phyloP scores from a whole-genome alignment of 2,329 filamentous ascomycete species.

The Microcera coccophila region DNA sequence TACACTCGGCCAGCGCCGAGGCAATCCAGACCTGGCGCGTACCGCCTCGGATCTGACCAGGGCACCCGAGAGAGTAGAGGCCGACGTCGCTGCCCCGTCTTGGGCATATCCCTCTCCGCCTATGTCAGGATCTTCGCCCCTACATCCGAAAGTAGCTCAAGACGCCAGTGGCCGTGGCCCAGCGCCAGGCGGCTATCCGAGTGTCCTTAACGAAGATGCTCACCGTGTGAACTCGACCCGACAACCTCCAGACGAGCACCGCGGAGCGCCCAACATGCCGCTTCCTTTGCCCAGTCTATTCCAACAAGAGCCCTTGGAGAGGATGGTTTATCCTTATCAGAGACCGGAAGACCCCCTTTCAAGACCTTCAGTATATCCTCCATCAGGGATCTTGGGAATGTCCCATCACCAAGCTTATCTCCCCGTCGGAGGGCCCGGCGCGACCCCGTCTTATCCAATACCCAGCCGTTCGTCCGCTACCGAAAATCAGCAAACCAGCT shows the following conservation, averaged over 20 bases:
- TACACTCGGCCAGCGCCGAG: conserved; percentile 57
- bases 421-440: conserved; percentile 16
- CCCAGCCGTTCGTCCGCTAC: conserved; percentile 34
- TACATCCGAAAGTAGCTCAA: conserved; percentile 55
- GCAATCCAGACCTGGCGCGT: conserved; percentile 51
- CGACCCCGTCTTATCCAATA: conserved; percentile 18
- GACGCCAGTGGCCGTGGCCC: conserved; percentile 55
- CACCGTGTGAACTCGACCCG: conserved; percentile 41
- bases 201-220: conserved; percentile 45
- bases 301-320: conserved; percentile 24
- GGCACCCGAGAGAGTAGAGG: conserved; percentile 48
- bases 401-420: conserved; percentile 22
- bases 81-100: conserved; percentile 52
- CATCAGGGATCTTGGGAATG: conserved; percentile 14
- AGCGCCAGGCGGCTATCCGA: conserved; percentile 39
- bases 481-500: conserved; percentile 48
- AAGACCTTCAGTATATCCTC: conserved; percentile 25
- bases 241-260: conserved; percentile 20
- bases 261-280: conserved; percentile 23
- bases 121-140: conserved; percentile 67
- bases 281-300: conserved; percentile 25
- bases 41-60: conserved; percentile 45
- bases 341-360: conserved; percentile 23
- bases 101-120: conserved; percentile 68
- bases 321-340: conserved; percentile 24